Base-by-base conservation (phyloP, 2,329 filamentous ascomycete genomes). In the Pseudogymnoascus sp. region DNA sequence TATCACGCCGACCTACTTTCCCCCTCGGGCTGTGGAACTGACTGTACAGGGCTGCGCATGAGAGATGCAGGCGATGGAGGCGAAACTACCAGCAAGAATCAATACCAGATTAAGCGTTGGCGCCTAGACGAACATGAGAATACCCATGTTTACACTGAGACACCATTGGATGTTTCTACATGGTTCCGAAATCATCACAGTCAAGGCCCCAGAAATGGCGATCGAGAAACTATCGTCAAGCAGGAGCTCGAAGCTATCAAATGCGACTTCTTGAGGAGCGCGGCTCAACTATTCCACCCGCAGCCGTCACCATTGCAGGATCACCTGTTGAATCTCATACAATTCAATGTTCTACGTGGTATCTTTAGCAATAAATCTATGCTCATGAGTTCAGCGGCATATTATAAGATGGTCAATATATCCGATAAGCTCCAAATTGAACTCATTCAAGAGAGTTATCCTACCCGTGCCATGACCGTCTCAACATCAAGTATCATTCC, bases 401-500 rank as follows among this genome's bases (percentile, higher is more conserved):
- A 59, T 35, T 38, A 25, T 22, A 43, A 43, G 39, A 43, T 3
- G 39, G 39, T 43, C 20, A 12, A 22, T 12, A 14, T 7, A 43
- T 12, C 39, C 14, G 15, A 59, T 18, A 33, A 22, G 14, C 50
- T 33, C 8, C 39, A 20, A 43, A 6, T 43, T 7, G 39, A 43
- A 22, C 39, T 11, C 18, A 22, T 43, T 22, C 11, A 43, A 22
- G 20, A 43, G 11, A 14, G 39, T 12, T 43, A 43, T 22, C 39
- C 39, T 22, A 12, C 18, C 20, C 39, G 39, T n/a, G 39, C 39
- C 6, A 43, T 43, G 22, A 22, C 20, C 11, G 11, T 43, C 39
- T 22, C 18, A 2, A 22, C 39, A 43, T 25, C 38, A n/a, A 33
- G n/a, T 37, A 12, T 12, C 9, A 43, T 66, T 20, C 64, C 64